Evolutionary conservation across 1,284 basidiomycete species (phyloP).

Genomic region (Schizopora paradoxa): DNA sequence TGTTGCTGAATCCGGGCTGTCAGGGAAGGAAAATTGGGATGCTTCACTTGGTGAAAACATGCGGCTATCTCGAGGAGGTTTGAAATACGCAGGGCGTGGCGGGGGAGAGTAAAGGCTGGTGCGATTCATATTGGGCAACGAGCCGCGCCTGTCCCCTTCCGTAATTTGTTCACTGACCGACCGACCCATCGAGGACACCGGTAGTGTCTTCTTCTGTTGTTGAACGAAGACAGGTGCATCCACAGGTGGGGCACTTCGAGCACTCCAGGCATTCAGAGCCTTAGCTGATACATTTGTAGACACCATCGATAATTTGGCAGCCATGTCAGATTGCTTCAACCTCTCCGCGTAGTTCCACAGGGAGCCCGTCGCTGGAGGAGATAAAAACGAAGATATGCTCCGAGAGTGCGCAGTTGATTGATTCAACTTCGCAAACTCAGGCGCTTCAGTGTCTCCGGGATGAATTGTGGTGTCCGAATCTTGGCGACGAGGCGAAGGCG

Average conservation of each 20-base stretch:
- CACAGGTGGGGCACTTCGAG: slow-evolving; percentile 19
- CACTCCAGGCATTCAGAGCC: slow-evolving; percentile 43
- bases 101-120: slow-evolving; percentile 46
- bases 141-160: slow-evolving; percentile 32
- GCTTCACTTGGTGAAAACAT: slow-evolving; percentile 30
- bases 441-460: slow-evolving; percentile 14
- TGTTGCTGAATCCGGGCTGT: slow-evolving; percentile 38
- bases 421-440: slow-evolving; percentile 11
- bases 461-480: slow-evolving; percentile 32
- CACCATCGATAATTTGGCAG: slow-evolving; percentile 62
- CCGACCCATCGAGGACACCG: not conserved
- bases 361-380: slow-evolving; percentile 23
- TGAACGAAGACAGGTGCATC: slow-evolving; percentile 7
- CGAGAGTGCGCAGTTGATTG: slow-evolving; percentile 18
- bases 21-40: slow-evolving; percentile 30
- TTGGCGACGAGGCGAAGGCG: slow-evolving; percentile 25
- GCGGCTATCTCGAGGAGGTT: slow-evolving; percentile 51
- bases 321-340: slow-evolving; percentile 64
- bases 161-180: not conserved
- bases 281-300: slow-evolving; percentile 70
- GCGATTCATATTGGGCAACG: slow-evolving; percentile 38
- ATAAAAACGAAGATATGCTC: slow-evolving; percentile 17
- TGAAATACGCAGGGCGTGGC: slow-evolving; percentile 52
- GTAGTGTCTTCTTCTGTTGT: slow-evolving; percentile 18
- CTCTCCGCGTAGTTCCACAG: slow-evolving; percentile 70